Base-by-base conservation (phyloP, 441 rosid genomes). In the Erysimum cheiri region DNA sequence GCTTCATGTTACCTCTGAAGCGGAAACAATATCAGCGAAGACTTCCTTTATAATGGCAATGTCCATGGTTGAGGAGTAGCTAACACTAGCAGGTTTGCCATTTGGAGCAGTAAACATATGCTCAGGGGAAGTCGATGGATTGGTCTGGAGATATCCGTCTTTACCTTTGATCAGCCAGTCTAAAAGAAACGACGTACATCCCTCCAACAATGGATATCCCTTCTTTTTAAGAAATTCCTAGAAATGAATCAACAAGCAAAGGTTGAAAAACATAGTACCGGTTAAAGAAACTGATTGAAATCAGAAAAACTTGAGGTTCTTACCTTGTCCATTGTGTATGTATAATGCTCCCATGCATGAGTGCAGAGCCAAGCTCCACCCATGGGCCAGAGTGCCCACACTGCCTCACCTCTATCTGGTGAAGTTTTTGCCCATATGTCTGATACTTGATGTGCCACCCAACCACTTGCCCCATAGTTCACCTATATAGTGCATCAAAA, bases 51-150 rank as follows among this genome's bases (percentile, higher is more conserved):
- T 80, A 80, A 94, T 88, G 50, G 85, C 85, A 80, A 92, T 88
- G 79, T 94, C 99, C 96, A 94, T 94, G 73, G 96, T 92, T 41
- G 99, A 80, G 65, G 99, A 94, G 84, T 88, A 85, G 87, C 99
- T 92, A 60, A 94, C 96, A 36, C 81, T 73, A 15, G 96, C 98
- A 58, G 69, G 79, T 72, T 79, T 77, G 39, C 96, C 96, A 81
- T 88, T 88, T 2, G 97, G 92, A 69, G 96, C 86, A 50, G 82
- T 82, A 54, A 94, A 94, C 73, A 56, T 58, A 78, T 94, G 99
- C 71, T 94, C 98, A 4, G 98, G 99, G 69, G 98, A 94, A 65
- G 99, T 94, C 15, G 99, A 92, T 66, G 98, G 99, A 72, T 86
- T 94, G 63, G 99, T 94, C 78, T 81, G 93, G 31, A 92, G 81